Evolutionary conservation across 2,329 filamentous ascomycete genomes (phyloP), one percentile per base, ranked within the genome.

Genomic region (Dactylellina cionopaga): DNA sequence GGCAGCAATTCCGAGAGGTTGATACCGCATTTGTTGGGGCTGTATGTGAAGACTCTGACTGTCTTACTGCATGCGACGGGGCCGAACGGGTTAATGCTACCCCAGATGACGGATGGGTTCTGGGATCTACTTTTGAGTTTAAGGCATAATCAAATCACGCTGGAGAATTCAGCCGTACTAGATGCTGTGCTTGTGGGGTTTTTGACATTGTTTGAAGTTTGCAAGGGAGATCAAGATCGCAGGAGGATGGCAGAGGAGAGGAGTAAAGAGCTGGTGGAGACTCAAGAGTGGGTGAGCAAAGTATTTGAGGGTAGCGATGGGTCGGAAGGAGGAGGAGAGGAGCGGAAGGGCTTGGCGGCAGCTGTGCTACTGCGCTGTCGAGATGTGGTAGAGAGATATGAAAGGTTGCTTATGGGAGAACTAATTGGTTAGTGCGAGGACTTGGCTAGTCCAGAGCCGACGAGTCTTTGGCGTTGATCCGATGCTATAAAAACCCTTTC

Each of bases 1-100:
- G 82, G 84, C 79, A 77, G 78, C 79, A 58, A 52, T 85, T 92
- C 74, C 86, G 92, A 54, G 87, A 92, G 44, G 17, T 52, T 72
- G 46, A 29, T 60, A 41, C 89, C 92, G 0, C 86, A 90, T 69
- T 84, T 97, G 4, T 85, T 98, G 0, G 85, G 89, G 0, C 85
- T 92, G 6, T 95, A 92, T 79, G 82, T 98, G 31, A 93, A 96
- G 80, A 99, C 95, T 0, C 84, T 98, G 0, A 90, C 90, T 0
- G 83, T 99, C 5, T 83, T 96, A 31, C 82, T 98, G 46, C 90
- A 96, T 76, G 91, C 94, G 0, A 87, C 91, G 0, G 95, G 95
- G 0, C 91, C 93, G 0, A 88, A 89, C 59, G 93, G 91, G 0
- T 83, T 93, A 0, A 84, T 87, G 1, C 85, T 98, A 0, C 88